These are phyloP conservation scores for Penicillium griseofulvum DNA, from an alignment of 2,329 filamentous ascomycete species.

Conservation along the genomic window DNA sequence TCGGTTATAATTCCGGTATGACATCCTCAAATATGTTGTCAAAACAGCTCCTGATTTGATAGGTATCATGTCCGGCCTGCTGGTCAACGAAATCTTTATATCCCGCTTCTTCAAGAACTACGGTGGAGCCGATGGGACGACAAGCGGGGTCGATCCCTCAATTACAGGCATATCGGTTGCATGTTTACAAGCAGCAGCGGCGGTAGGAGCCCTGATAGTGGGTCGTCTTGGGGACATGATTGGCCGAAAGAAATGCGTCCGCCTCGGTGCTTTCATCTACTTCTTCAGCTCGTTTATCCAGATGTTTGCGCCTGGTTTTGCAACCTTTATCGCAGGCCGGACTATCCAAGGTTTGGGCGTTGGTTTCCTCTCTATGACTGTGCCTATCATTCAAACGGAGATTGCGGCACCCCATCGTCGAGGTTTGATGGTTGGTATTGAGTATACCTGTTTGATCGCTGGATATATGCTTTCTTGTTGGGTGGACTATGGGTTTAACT, in stretches of 20 bases:
- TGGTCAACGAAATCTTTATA: constrained; percentile 43
- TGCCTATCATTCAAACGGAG: constrained; percentile 40
- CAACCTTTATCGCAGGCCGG: constrained; percentile 33
- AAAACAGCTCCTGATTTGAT: background rate
- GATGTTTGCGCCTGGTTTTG: constrained; percentile 36
- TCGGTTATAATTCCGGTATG: constrained; percentile 44
- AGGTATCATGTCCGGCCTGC: constrained; percentile 43
- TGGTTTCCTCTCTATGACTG: constrained; percentile 37
- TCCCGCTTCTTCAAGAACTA: constrained; percentile 40
- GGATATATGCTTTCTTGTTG: constrained; percentile 43
- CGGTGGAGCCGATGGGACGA: constrained; percentile 37
- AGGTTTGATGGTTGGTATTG: constrained; percentile 42
- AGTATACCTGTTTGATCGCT: constrained; percentile 38
- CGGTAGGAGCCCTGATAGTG: constrained; percentile 35
- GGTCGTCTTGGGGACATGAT: constrained; percentile 39
- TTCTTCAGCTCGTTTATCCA: constrained; percentile 41
- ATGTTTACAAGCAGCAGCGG: constrained; percentile 38
- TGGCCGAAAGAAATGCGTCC: constrained; percentile 38
- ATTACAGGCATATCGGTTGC: constrained; percentile 41
- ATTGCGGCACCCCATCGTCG: constrained; percentile 38
- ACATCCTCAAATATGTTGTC: background rate
- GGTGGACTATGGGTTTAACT: constrained; percentile 42
- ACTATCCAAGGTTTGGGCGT: constrained; percentile 39
- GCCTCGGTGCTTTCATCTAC: constrained; percentile 38
- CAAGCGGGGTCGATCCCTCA: constrained; percentile 31